These are phyloP conservation scores for Saturnispora saitoi DNA, from an alignment of 805 yeast species.

Conservation along the genomic window DNA sequence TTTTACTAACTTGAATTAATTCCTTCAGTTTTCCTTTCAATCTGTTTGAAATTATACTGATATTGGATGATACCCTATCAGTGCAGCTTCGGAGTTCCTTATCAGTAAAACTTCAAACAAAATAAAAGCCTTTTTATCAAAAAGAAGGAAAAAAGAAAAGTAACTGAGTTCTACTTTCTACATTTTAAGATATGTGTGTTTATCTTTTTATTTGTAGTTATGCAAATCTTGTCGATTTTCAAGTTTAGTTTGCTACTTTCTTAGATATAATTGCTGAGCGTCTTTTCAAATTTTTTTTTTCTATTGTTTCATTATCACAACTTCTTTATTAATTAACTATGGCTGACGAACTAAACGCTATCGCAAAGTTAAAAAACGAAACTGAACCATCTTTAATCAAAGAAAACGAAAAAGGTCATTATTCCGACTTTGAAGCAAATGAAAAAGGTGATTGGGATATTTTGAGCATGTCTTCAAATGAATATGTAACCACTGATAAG, in stretches of 20 bases:
- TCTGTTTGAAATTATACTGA: too few species aligned
- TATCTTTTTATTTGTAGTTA: too few species aligned
- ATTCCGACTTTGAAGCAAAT: neutral
- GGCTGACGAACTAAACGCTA: neutral
- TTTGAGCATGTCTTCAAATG: constrained; percentile 1
- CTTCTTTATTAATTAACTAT: neutral
- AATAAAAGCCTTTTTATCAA: too few species aligned
- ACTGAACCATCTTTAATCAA: neutral
- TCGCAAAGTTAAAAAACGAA: neutral
- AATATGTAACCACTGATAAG: neutral
- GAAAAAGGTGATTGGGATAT: neutral
- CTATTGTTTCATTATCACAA: neutral
- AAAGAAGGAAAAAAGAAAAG: too few species aligned
- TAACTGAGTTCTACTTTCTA: too few species aligned
- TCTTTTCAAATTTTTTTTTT: neutral
- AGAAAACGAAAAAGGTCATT: neutral
- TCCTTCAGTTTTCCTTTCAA: too few species aligned
- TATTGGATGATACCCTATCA: too few species aligned
- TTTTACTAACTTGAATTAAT: too few species aligned
- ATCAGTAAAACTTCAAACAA: too few species aligned
- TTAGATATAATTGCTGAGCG: neutral
- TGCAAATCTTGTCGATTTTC: too few species aligned
- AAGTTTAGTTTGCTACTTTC: neutral
- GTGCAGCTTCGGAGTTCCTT: too few species aligned
- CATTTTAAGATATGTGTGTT: too few species aligned